Evolutionary conservation across 1,139 yeast genomes (phyloP).

Genomic region (Lodderomyces orthopsilosis): DNA sequence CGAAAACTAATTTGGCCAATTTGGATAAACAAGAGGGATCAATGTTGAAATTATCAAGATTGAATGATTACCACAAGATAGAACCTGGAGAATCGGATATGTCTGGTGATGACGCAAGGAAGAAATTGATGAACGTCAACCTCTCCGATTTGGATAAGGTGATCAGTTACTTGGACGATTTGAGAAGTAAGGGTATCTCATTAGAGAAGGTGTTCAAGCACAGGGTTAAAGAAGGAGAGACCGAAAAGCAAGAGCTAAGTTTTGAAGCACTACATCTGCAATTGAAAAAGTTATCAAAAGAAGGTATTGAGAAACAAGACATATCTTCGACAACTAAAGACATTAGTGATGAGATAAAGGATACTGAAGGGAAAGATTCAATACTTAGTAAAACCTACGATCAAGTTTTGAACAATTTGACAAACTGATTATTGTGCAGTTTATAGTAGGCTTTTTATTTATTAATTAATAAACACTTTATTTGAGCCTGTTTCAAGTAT

Average conservation of each 20-base stretch:
- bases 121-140: slow-evolving; percentile 42
- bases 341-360: slow-evolving; percentile 5
- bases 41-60: slow-evolving; percentile 32
- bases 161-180: slow-evolving; percentile 45
- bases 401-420: slow-evolving; percentile 42
- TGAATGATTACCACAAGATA: slow-evolving; percentile 24
- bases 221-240: slow-evolving; percentile 3
- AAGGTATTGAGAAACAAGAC: slow-evolving; percentile 2
- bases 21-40: slow-evolving; percentile 45
- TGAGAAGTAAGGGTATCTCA: slow-evolving; percentile 52
- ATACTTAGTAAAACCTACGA: slow-evolving; percentile 48
- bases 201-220: slow-evolving; percentile 49
- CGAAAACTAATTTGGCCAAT: slow-evolving; percentile 34
- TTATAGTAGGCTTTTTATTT: no score
- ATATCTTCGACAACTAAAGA: slow-evolving; percentile 6
- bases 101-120: slow-evolving; percentile 55
- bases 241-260: slow-evolving; percentile 15
- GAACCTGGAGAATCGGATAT: slow-evolving; percentile 19
- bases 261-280: slow-evolving; percentile 20
- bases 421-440: slow-evolving; percentile 1
- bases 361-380: slow-evolving; percentile 8
- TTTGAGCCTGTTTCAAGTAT: no score
- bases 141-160: slow-evolving; percentile 54
- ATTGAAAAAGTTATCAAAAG: slow-evolving; percentile 15
- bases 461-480: no score